These are phyloP conservation scores for Trichoderma gracile DNA, from an alignment of 2,329 filamentous ascomycete genomes.

Conservation along the genomic window DNA sequence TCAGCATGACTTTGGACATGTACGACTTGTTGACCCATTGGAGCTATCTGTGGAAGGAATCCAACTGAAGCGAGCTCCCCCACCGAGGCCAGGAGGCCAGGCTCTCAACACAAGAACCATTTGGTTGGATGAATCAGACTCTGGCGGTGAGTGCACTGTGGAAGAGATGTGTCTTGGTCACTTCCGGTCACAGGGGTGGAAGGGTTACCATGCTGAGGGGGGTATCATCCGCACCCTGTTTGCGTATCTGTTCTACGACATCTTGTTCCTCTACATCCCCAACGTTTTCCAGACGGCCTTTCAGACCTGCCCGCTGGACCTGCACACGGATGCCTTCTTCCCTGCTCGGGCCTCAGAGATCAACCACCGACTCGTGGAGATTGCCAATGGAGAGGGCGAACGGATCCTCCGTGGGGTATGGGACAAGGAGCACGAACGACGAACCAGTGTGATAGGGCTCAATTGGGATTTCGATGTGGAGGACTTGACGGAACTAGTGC, in stretches of 20 bases:
- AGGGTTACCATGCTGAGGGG: constrained; percentile 91
- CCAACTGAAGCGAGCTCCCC: constrained; percentile 66
- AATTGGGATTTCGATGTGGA: constrained; percentile 83
- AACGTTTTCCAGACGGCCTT: constrained; percentile 97
- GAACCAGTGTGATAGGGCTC: constrained; percentile 86
- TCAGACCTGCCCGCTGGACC: constrained; percentile 88
- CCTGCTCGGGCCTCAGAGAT: constrained; percentile 83
- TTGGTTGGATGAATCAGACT: constrained; percentile 79
- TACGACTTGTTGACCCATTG: constrained; percentile 71
- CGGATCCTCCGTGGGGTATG: constrained; percentile 68
- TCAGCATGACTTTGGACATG: constrained; percentile 91
- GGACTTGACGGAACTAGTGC: constrained; percentile 76
- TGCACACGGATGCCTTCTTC: constrained; percentile 93
- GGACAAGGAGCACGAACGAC: constrained; percentile 64
- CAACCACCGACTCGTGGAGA: constrained; percentile 80
- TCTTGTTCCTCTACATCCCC: constrained; percentile 88
- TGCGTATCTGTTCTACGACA: constrained; percentile 87
- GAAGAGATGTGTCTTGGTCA: constrained; percentile 91
- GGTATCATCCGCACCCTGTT: constrained; percentile 90
- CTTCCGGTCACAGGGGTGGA: constrained; percentile 84
- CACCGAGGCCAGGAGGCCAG: constrained; percentile 42
- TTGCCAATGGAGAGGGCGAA: constrained; percentile 77
- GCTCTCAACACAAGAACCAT: constrained; percentile 69
- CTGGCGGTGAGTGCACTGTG: constrained; percentile 75
- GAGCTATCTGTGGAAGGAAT: constrained; percentile 77